Base-by-base conservation (phyloP, 139 green algal species). In the Chlorella sp. region DNA sequence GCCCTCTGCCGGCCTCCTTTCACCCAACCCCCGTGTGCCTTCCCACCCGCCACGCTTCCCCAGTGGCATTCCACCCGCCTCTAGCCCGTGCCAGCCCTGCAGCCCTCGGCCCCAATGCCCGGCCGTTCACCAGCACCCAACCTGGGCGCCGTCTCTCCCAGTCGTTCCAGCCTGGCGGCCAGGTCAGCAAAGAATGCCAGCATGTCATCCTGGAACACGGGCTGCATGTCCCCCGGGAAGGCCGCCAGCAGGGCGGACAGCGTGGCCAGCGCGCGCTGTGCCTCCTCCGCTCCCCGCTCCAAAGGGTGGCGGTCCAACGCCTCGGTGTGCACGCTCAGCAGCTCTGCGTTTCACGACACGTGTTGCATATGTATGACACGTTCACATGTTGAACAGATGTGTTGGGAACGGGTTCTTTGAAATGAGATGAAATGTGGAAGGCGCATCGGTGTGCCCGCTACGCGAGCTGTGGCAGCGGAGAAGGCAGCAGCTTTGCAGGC, bases 211-310 rank as follows among this genome's bases (percentile, higher is more conserved):
- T 91, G 89, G 69, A 94, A 93, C 12, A 53, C 39, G 24, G 86
- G 75, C 15, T 88, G 37, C 90, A 93, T 88, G 85, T 92, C 89
- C 16, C 75, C 92, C 0, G 89, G 81, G 69, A 93, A 93, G 42
- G 76, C 69, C 19, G 90, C 69, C 91, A 94, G 81, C 61, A 94
- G 91, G 26, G 89, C 40, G 40, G 78, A 57, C 81, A 94, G 57
- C 32, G n/a, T 89, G 57, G 81, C 86, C 68, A 92, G 79, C 28
- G 88, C 26, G 26, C 92, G 85, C 75, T 77, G 85, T 22, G 60
- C 87, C 28, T 94, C 92, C 60, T 94, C 92, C 15, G 28, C 81
- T 28, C 66, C 69, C 60, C 93, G 60, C 61, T 39, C 60, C 68
- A 78, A 2, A 81, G 30, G 68, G 42, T 80, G 7, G 39, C 28